phyloP scores from a whole-genome alignment of 371 early-diverging fungal species.

The Rhizomucor pusillus region DNA sequence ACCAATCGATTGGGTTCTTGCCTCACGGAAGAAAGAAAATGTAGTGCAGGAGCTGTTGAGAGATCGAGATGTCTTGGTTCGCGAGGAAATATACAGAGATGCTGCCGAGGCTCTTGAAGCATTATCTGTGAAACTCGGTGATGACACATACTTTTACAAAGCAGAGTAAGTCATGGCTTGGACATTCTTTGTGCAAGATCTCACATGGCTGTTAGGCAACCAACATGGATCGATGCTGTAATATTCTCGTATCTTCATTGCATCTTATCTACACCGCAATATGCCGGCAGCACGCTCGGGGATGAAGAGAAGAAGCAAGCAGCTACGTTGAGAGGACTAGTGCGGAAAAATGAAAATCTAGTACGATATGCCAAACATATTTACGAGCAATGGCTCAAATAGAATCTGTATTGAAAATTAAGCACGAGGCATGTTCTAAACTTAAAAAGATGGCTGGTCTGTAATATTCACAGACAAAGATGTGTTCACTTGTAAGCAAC shows the following conservation, averaged over 20 bases:
- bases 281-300: constrained; percentile 19
- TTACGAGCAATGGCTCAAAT: constrained; percentile 29
- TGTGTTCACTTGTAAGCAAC: too few species aligned
- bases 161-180: constrained; percentile 34
- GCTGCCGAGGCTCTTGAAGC: constrained; percentile 56
- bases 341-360: constrained; percentile 55
- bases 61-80: constrained; percentile 41
- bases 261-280: constrained; percentile 41
- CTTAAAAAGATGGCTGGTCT: too few species aligned
- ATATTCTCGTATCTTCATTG: constrained; percentile 61
- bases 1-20: constrained; percentile 29
- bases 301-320: constrained; percentile 43
- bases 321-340: constrained; percentile 36
- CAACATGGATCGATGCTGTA: constrained; percentile 58
- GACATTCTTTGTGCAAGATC: neutral
- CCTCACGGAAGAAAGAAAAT: constrained; percentile 35
- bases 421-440: too few species aligned
- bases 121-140: constrained; percentile 52
- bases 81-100: constrained; percentile 61
- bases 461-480: too few species aligned
- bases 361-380: constrained; percentile 47
- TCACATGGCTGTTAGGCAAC: constrained; percentile 27
- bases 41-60: constrained; percentile 29
- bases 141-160: constrained; percentile 50
- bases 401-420: too few species aligned